Evolutionary conservation across 148 eudicot species (phyloP).

Genomic region (Euryodendron excelsum): DNA sequence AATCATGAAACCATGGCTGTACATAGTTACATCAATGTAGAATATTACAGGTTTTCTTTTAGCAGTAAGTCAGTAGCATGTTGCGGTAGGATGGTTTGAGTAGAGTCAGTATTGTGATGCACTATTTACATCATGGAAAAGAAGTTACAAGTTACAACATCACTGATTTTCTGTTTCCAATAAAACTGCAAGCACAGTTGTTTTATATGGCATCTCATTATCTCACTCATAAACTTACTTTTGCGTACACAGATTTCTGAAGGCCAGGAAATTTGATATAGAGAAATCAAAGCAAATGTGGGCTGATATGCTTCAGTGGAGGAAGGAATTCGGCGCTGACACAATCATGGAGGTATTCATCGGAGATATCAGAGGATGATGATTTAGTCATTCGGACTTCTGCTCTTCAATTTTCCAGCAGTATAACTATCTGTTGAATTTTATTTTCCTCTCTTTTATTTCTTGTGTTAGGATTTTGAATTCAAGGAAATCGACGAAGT

Average conservation of each 20-base stretch:
- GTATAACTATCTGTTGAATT: neutral
- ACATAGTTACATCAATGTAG: neutral
- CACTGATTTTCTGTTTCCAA: neutral
- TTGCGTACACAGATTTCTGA: conserved; percentile 23
- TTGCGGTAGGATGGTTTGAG: neutral
- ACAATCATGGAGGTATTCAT: conserved; percentile 22
- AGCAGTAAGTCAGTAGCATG: neutral
- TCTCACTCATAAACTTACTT: conserved; percentile 8
- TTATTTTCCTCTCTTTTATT: neutral
- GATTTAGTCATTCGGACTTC: neutral
- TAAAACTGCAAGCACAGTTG: neutral
- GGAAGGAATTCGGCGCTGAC: conserved; percentile 32
- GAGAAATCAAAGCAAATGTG: conserved; percentile 36
- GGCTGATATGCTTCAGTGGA: conserved; percentile 31
- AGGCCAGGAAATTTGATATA: conserved; percentile 34
- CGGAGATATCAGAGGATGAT: neutral
- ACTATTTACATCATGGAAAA: neutral
- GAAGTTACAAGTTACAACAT: neutral
- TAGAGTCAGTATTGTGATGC: neutral
- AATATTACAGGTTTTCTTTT: neutral
- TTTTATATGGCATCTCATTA: neutral
- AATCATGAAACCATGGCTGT: neutral
- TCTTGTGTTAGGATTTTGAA: conserved; percentile 62
- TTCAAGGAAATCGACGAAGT: conserved; percentile 84
- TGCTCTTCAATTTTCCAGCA: neutral